Base-by-base conservation (phyloP, 805 yeast genomes). In the Nakazawaea populi region DNA sequence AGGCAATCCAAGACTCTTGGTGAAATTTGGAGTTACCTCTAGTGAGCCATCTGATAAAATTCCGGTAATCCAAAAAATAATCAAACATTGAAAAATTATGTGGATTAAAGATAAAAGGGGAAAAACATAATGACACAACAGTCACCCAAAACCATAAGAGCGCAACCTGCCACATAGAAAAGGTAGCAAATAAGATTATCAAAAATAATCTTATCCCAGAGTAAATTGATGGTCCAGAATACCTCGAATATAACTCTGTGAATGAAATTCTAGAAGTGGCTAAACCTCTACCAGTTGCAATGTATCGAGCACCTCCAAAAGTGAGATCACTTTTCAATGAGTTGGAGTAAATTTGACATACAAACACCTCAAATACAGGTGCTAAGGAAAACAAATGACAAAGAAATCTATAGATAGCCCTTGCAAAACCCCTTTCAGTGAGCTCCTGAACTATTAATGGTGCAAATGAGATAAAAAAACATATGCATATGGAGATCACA, bases 311-410 rank as follows among this genome's bases (percentile, higher is more conserved):
- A 44, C 96, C 96, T 4, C 98, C 98, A 69, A 87, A 85, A 1
- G 90, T 76, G 46, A 92, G 73, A 66, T 91, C 94, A 47, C 80
- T 79, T 44, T 80, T 69, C 58, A 92, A 71, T 0, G 97, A 78
- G 58, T 81, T 80, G 4, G 97, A 87, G 64, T 92, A 92, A 7
- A 91, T 85, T 67, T 91, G 97, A 65, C 97, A 89, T 7, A 89
- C 96, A 69, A 92, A 90, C 6, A 92, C 97, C 65, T 92, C 98
- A 68, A 92, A 92, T 49, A 91, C 69, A 2, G 97, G 97, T 2
- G 97, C 87, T 53, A 91, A 66, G 0, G 97, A 90, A 34, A 80
- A 63, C 51, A 92, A 74, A 60, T 92, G 98, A 64, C 78, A 80
- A n/a, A 78, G 63, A 46, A 91, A 77, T 55, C 97, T 75, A 37